Evolutionary conservation across 139 green algal species (phyloP).

Genomic region (Mesostigma viride): DNA sequence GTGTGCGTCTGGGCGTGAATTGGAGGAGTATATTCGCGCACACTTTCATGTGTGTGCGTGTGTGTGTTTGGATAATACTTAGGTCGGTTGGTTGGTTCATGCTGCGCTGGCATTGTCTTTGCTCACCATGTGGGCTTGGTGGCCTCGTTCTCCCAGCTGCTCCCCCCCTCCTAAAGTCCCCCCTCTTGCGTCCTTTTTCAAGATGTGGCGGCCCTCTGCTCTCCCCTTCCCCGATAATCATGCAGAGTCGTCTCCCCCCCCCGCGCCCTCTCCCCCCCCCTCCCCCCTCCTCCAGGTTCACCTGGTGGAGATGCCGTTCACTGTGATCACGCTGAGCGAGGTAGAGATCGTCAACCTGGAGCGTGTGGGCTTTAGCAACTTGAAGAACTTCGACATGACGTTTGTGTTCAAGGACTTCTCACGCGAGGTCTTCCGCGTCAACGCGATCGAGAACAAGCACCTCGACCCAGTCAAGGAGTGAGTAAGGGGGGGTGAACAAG

Average conservation of each 20-base stretch:
- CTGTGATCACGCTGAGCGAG: conserved; percentile 59
- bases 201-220: neutral
- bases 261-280: neutral
- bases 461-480: conserved; percentile 86
- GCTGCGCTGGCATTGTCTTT: no score
- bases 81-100: no score
- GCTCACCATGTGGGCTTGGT: no score
- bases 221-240: neutral
- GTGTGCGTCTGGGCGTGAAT: no score
- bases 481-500: no score
- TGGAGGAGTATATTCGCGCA: no score
- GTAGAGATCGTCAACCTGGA: conserved; percentile 96
- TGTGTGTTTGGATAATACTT: no score
- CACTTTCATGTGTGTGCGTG: no score
- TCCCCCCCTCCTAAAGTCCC: neutral
- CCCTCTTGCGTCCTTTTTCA: no score
- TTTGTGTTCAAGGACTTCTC: conserved; percentile 83
- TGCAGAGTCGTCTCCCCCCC: neutral
- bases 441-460: conserved; percentile 72
- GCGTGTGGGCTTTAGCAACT: conserved; percentile 91
- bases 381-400: conserved; percentile 97
- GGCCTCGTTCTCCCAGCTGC: no score
- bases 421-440: conserved; percentile 57
- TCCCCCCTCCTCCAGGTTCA: conserved; percentile 45
- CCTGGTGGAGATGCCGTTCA: conserved; percentile 90